These are phyloP conservation scores for Lactarius indigo DNA, from an alignment of 768 basidiomycete species.

Conservation along the genomic window DNA sequence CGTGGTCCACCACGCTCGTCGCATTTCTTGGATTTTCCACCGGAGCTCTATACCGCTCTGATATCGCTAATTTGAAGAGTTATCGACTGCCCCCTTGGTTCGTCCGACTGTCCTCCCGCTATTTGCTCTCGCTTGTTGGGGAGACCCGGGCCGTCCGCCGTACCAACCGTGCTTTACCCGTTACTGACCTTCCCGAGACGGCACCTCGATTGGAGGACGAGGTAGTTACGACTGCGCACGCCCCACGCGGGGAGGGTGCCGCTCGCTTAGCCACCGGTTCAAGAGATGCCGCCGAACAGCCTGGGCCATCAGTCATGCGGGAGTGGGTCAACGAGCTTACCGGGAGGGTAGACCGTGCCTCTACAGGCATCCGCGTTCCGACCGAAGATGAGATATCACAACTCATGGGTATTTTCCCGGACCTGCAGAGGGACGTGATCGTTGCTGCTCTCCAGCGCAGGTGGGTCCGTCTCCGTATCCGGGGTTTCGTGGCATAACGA, in stretches of 20 bases:
- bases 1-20: constrained; percentile 62
- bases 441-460: constrained; percentile 78
- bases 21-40: constrained; percentile 62
- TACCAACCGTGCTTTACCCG: constrained; percentile 17
- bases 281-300: constrained; percentile 7
- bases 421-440: constrained; percentile 66
- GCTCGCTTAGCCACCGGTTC: constrained; percentile 23
- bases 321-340: constrained; percentile 82
- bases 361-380: constrained; percentile 62
- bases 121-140: constrained; percentile 66
- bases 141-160: constrained; percentile 66
- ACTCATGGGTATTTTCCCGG: constrained; percentile 80
- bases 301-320: constrained; percentile 51
- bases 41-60: constrained; percentile 81
- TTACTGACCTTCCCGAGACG: constrained; percentile 5
- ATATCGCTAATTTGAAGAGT: constrained; percentile 70
- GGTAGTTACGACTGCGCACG: constrained; percentile 58
- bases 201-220: constrained; percentile 46
- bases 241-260: constrained; percentile 28
- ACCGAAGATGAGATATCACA: constrained; percentile 73
- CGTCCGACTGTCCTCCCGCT: constrained; percentile 51
- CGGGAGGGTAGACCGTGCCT: constrained; percentile 52
- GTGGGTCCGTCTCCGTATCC: constrained; percentile 40
- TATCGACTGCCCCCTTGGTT: constrained; percentile 70
- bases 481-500: constrained; percentile 10